A percentile compares a stretch with the other conserved stretches of the same genome.
Conservation (phyloP, 192 early-diverging fungal species). For the Entomortierella lignicola region DNA sequence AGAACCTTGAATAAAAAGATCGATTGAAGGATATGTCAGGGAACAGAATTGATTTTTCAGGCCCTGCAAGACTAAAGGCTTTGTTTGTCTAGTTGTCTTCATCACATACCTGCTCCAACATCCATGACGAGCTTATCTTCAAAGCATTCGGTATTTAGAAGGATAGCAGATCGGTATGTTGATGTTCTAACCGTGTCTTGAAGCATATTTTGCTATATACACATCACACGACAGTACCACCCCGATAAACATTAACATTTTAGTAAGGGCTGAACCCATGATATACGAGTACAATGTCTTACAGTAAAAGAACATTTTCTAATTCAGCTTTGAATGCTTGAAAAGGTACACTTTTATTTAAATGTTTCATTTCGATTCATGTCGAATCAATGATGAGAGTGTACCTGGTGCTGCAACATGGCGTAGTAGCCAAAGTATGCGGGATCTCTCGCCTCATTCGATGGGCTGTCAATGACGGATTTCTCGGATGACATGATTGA, state of each 20-base stretch:
- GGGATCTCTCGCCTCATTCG: constrained; percentile 70
- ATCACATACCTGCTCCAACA: constrained; percentile 79
- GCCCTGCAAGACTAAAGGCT: too few relatives aligned
- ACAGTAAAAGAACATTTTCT: too few relatives aligned
- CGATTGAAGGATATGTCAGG: not conserved
- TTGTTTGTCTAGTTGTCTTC: too few relatives aligned
- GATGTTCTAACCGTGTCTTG: constrained; percentile 96
- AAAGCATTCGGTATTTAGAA: constrained; percentile 83
- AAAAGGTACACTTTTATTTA: not conserved
- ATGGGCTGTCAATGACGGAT: constrained; percentile 50
- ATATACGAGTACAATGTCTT: too few relatives aligned
- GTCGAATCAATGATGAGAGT: too few relatives aligned
- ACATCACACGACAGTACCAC: not conserved
- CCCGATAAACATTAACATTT: not conserved
- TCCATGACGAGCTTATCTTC: constrained; percentile 89
- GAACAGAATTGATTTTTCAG: not conserved
- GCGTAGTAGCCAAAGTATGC: constrained; percentile 89
- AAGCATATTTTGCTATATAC: constrained; percentile 95
- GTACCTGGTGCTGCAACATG: constrained; percentile 81
- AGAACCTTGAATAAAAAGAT: constrained; percentile 58
- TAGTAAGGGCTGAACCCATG: too few relatives aligned
- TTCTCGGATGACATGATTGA: constrained; percentile 40
- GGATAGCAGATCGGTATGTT: constrained; percentile 92
- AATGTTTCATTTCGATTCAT: not conserved
- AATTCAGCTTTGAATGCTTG: too few relatives aligned